These are phyloP conservation scores for Marsdenia floribunda DNA, from an alignment of 257 asterid species.

Conservation along the genomic window DNA sequence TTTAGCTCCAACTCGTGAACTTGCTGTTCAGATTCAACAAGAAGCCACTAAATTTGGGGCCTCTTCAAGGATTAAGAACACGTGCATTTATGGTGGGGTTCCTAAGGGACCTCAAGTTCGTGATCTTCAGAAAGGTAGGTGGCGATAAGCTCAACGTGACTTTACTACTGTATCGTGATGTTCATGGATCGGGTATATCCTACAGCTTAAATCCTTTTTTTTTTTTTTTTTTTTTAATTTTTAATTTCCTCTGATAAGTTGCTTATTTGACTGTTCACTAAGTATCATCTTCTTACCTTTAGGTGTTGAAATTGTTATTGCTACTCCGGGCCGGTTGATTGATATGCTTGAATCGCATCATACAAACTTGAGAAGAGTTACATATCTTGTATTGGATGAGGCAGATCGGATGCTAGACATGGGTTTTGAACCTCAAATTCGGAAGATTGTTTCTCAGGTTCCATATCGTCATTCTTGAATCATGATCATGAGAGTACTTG, in stretches of 20 bases:
- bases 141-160: conserved; percentile 98
- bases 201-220: conserved; percentile 57
- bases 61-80: conserved; percentile 94
- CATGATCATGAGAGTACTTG: not conserved
- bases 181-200: conserved; percentile 99
- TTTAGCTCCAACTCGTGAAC: conserved; percentile 99
- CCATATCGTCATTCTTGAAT: not conserved
- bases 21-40: conserved; percentile 99
- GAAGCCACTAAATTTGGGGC: conserved; percentile 98
- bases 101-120: conserved; percentile 99
- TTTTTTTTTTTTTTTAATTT: conserved; percentile 7
- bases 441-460: conserved; percentile 85
- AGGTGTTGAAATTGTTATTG: conserved; percentile 93
- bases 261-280: conserved; percentile 16
- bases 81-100: conserved; percentile 99
- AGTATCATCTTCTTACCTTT: conserved; percentile 14
- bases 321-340: conserved; percentile 90
- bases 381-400: conserved; percentile 89
- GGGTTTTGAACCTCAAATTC: conserved; percentile 95
- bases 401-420: conserved; percentile 95
- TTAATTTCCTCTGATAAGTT: conserved; percentile 14
- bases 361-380: conserved; percentile 84
- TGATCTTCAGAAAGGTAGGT: conserved; percentile 99
- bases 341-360: conserved; percentile 92
- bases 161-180: conserved; percentile 98